Percentiles rank a stretch among this genome's conserved stretches.
These are phyloP conservation scores for Rhodotorula diobovata DNA, from an alignment of 768 basidiomycete species.

Conservation along the genomic window DNA sequence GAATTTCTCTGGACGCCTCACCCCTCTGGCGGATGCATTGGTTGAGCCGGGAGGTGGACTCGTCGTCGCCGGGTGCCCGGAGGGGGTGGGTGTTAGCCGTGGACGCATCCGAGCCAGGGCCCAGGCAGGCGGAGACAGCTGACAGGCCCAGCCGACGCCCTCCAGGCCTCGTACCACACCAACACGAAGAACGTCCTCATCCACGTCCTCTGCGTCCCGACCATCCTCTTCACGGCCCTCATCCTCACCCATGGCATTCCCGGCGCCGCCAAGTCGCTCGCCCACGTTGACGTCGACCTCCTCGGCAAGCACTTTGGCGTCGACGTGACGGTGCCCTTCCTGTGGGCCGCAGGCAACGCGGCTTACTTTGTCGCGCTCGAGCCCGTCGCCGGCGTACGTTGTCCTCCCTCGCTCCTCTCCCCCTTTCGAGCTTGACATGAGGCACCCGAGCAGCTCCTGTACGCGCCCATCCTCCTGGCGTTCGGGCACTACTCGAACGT, in stretches of 20 bases:
- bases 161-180: slow-evolving; percentile 36
- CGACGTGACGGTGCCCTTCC: slow-evolving; percentile 63
- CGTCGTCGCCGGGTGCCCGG: not conserved
- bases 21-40: no score
- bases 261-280: slow-evolving; percentile 49
- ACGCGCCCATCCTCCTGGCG: slow-evolving; percentile 65
- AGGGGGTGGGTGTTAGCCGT: no score
- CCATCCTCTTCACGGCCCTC: slow-evolving; percentile 39
- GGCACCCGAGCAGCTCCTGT: slow-evolving; percentile 59
- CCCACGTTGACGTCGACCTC: slow-evolving; percentile 57
- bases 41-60: no score
- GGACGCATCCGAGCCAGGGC: no score
- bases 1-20: no score
- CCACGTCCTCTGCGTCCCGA: slow-evolving; percentile 59
- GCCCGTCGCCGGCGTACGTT: slow-evolving; percentile 73
- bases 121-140: no score
- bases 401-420: not conserved
- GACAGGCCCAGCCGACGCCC: not conserved
- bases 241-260: slow-evolving; percentile 38
- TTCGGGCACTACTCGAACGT: slow-evolving; percentile 64
- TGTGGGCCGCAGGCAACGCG: slow-evolving; percentile 60
- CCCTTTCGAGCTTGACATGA: slow-evolving; percentile 1
- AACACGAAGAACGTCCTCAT: slow-evolving; percentile 65
- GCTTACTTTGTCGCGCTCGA: slow-evolving; percentile 77
- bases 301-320: slow-evolving; percentile 64